Evolutionary conservation across 805 yeast species (phyloP), one percentile per base, ranked within the genome.

Genomic region (Candida verbasci): DNA sequence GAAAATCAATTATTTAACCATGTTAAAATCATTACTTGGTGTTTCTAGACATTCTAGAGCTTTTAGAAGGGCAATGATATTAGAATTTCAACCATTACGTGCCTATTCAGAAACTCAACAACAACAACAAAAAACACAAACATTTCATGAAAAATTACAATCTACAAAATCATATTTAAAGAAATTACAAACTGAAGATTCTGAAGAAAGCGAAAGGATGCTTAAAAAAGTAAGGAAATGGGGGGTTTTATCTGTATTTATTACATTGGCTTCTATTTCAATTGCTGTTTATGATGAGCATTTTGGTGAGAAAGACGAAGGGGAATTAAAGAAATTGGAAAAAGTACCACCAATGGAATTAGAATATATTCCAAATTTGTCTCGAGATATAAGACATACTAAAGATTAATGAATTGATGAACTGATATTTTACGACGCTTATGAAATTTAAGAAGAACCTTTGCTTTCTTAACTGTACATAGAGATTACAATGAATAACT

Each of bases 121-220:
- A 12, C 18, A 30, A 37, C 45, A 29, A 24, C 29, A 10, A 7
- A 8, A 28, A 15, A 11, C 26, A 2, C 16, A 34, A 7, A 9
- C 24, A 14, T 31, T 14, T 11, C 28, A 20, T 20, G n/a, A 24
- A n/a, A 31, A 31, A 27, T 14, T 26, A 4, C 24, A 26, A n/a
- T n/a, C 17, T 42, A 54, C 37, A 31, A 59, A 60, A 38, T 37
- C 41, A 30, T 41, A 45, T 25, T 43, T 64, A 14, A 53, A 60
- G 36, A 51, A 49, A 27, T 51, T 66, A 14, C 66, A 62, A 4
- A 60, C 58, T 32, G 70, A 62, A 32, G 53, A 52, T 21, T 45
- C 65, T 3, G 38, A 36, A 26, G 65, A 55, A 30, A 54, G 68
- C 3, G 46, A 53, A 34, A 49, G 43, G 17, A 54, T 62, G 4